phyloP scores from a whole-genome alignment of 805 yeast genomes.

The Wickerhamomyces chambardii region DNA sequence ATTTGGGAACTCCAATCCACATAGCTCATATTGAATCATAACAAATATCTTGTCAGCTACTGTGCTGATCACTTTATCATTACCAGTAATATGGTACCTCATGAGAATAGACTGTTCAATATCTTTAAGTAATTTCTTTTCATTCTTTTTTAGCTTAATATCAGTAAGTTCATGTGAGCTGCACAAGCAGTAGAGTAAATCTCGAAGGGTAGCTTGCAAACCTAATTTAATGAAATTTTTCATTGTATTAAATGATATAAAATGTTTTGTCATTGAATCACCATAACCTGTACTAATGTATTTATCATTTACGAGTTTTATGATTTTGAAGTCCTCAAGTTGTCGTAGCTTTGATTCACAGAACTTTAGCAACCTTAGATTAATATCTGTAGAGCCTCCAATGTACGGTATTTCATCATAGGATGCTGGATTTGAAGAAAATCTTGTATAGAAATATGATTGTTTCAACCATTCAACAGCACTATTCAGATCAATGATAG shows the following conservation, averaged over 20 bases:
- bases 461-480: conserved; percentile 37
- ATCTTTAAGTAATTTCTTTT: conserved; percentile 33
- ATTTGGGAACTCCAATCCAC: conserved; percentile 37
- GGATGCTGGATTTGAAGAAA: conserved; percentile 26
- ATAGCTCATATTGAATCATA: conserved; percentile 39
- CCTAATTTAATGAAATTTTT: conserved; percentile 20
- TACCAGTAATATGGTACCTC: conserved; percentile 24
- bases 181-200: conserved; percentile 20
- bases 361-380: conserved; percentile 22
- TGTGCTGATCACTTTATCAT: conserved; percentile 17
- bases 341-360: conserved; percentile 23
- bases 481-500: conserved; percentile 25
- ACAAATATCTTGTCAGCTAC: conserved; percentile 29
- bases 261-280: conserved; percentile 38
- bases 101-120: conserved; percentile 30
- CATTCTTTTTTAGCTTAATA: conserved; percentile 31
- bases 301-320: conserved; percentile 8
- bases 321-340: conserved; percentile 22
- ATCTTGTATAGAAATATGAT: conserved; percentile 41
- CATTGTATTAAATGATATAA: conserved; percentile 35
- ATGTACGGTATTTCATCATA: conserved; percentile 24
- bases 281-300: conserved; percentile 33
- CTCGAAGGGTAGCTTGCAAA: conserved; percentile 9
- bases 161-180: conserved; percentile 30
- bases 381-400: conserved; percentile 13